A percentile compares a stretch with the other conserved stretches of the same genome.
Conservation (phyloP, 495 filamentous ascomycete genomes). For the Massariosphaeria phaeospora region DNA sequence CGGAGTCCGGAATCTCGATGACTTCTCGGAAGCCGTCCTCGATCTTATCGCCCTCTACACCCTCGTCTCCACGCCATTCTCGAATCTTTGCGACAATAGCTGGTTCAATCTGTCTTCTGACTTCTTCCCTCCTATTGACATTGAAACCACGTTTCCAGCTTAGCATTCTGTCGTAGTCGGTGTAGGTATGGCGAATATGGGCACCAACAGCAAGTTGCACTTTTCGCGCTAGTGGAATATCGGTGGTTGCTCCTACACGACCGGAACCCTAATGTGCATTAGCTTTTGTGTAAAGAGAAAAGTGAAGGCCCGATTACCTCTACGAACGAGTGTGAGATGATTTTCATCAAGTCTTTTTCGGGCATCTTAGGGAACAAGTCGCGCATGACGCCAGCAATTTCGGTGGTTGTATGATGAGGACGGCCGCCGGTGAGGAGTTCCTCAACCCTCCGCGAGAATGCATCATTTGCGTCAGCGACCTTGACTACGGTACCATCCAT, state of each 20-base stretch:
- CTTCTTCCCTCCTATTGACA: conserved; percentile 55
- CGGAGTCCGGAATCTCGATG: conserved; percentile 76
- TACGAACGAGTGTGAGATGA: conserved; percentile 78
- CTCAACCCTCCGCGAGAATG: too few relatives aligned
- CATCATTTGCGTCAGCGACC: too few relatives aligned
- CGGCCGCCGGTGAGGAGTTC: conserved; percentile 69
- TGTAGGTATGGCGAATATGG: conserved; percentile 81
- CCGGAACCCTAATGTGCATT: conserved; percentile 44
- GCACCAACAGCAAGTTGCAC: conserved; percentile 80
- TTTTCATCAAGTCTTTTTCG: conserved; percentile 64
- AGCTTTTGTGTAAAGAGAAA: not conserved
- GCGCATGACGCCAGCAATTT: too few relatives aligned
- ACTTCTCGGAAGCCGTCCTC: conserved; percentile 78
- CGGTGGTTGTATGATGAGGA: too few relatives aligned
- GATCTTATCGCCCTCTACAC: conserved; percentile 72
- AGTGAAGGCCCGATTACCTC: too few relatives aligned
- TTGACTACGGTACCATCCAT: too few relatives aligned
- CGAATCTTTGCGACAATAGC: conserved; percentile 66
- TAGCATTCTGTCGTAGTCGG: conserved; percentile 76
- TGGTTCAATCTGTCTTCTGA: conserved; percentile 64
- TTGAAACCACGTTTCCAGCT: too few relatives aligned
- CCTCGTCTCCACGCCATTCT: conserved; percentile 86
- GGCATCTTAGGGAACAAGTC: conserved; percentile 89
- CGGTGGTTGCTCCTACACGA: conserved; percentile 64
- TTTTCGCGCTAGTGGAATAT: conserved; percentile 64